These are phyloP conservation scores for Knufia petricola DNA, from an alignment of 2,329 filamentous ascomycete species.

Conservation along the genomic window DNA sequence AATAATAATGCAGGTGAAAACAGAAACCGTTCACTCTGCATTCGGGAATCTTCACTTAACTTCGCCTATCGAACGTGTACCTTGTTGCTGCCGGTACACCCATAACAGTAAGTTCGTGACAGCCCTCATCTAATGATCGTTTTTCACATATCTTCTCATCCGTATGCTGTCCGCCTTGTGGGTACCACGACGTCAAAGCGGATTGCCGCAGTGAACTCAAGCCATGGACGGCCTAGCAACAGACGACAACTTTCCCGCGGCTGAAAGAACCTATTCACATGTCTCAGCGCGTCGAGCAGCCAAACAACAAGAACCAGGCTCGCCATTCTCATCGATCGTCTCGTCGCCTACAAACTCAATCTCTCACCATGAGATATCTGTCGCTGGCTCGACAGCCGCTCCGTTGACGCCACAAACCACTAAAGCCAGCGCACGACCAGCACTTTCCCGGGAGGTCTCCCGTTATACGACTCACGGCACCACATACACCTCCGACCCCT, in stretches of 20 bases:
- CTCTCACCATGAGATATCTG: constrained; percentile 1
- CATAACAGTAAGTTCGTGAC: too few relatives aligned
- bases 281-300: not conserved
- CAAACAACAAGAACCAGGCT: not conserved
- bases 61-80: not conserved
- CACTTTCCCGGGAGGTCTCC: constrained; percentile 19
- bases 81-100: too few relatives aligned
- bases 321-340: not conserved
- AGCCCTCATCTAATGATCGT: too few relatives aligned
- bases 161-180: not conserved
- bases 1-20: not conserved
- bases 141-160: not conserved
- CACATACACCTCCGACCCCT: constrained; percentile 41
- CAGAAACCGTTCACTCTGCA: not conserved
- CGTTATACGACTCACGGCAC: constrained; percentile 38
- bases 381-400: not conserved
- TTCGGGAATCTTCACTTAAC: not conserved
- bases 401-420: constrained; percentile 14
- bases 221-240: constrained; percentile 8
- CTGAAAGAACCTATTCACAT: constrained; percentile 9
- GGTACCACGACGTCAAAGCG: not conserved
- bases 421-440: constrained; percentile 11
- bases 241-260: constrained; percentile 4
- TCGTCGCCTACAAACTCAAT: not conserved
- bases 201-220: not conserved